Evolutionary conservation across 2,329 filamentous ascomycete species (phyloP), one percentile per base, ranked within the genome.

Genomic region (Sporothrix euskadiensis): DNA sequence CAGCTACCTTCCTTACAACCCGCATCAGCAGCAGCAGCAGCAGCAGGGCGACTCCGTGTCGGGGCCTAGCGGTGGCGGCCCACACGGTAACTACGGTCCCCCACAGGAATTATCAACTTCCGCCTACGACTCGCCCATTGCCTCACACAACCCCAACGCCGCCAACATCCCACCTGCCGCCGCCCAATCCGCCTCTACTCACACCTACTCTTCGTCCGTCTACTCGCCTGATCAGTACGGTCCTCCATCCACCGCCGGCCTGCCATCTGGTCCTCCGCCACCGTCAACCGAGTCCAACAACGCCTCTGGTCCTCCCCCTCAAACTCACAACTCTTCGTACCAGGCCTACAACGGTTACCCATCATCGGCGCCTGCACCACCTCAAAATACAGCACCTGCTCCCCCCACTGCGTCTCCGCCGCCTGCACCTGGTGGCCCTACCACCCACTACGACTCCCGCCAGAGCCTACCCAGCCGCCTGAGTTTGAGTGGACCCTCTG

Each of bases 21-120:
- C 74, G 30, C 75, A 78, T 81, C 59, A 86, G 14, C 61, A 63
- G 19, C 59, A 63, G 26, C 26, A 26, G 32, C 59, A 66, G 22
- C 41, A 44, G 12, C 61, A 66, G 22, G 19, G 32, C 10, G 68
- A 80, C 80, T 85, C 81, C 72, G 83, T 81, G 74, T 82, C 79
- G 22, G 82, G 81, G 73, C 88, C 88, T 9, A 47, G 41, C 73
- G 57, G 57, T n/a, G 61, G 61, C 19, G 88, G 87, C 19, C 90
- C 89, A 3, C 88, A 90, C 78, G 91, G 89, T 80, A 91, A 88
- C 12, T 92, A 91, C 77, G 89, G 90, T 39, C 88, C 89, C 76
- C 89, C 92, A 0, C 92, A 94, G 81, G 92, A 95, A 82, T 84
- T 95, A 65, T 91, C 92, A 35, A 94, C 92, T 0, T 92, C 91